These are phyloP conservation scores for Annulohypoxylon moriforme DNA, from an alignment of 495 filamentous ascomycete genomes.

Conservation along the genomic window DNA sequence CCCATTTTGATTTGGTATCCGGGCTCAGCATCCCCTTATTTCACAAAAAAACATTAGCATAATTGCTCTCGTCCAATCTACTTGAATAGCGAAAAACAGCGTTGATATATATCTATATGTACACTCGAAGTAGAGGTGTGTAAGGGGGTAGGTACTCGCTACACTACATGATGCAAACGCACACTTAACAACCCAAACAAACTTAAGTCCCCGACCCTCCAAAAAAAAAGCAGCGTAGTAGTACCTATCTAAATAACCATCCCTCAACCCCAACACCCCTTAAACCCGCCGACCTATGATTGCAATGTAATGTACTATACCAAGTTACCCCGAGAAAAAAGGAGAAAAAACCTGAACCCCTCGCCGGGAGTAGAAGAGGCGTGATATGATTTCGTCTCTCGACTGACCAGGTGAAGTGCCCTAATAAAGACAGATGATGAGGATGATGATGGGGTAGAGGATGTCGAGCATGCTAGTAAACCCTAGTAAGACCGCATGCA, in stretches of 20 bases:
- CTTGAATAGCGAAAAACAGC: not conserved
- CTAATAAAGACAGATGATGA: not conserved
- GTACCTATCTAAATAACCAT: not conserved
- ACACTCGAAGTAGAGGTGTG: not conserved
- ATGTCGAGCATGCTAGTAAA: not conserved
- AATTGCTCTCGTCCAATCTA: not conserved
- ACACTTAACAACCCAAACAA: too few species aligned
- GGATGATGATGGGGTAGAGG: not conserved
- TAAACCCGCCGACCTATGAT: not conserved
- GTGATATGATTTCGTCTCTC: not conserved
- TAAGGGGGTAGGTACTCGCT: not conserved
- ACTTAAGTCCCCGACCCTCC: constrained; percentile 1
- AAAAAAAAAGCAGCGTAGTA: not conserved
- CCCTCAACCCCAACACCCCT: not conserved
- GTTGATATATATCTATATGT: not conserved
- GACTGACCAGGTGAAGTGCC: not conserved
- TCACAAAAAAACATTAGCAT: too few species aligned
- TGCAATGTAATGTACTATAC: constrained; percentile 4
- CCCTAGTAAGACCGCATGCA: not conserved
- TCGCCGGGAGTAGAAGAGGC: not conserved
- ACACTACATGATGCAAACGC: not conserved
- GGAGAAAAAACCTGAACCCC: constrained; percentile 5
- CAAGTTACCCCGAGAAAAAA: not conserved
- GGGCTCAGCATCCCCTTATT: too few species aligned
- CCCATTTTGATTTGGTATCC: too few species aligned